Evolutionary conservation across 371 early-diverging fungal genomes (phyloP).

Genomic region (Nematocida displodere): DNA sequence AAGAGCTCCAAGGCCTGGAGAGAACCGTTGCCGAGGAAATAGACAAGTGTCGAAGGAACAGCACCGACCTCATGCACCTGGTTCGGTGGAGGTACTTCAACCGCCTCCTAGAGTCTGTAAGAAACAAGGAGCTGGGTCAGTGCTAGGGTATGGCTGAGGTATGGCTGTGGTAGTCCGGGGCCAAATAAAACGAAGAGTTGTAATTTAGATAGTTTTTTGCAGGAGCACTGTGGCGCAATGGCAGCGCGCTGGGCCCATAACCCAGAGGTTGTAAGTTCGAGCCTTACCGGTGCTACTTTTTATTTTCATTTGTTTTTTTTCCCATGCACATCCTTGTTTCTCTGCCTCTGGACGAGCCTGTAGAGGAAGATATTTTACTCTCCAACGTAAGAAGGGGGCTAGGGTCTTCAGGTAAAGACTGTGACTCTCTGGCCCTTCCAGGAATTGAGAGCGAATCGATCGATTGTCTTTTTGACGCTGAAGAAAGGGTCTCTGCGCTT

Average conservation of each 20-base stretch:
- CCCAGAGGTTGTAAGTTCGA: slow-evolving; percentile 58
- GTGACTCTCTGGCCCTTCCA: slow-evolving; percentile 14
- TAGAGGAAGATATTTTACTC: slow-evolving; percentile 14
- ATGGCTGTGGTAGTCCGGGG: not conserved
- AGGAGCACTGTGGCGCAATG: slow-evolving; percentile 55
- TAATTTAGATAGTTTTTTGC: not conserved
- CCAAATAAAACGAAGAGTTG: not conserved
- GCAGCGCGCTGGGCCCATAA: slow-evolving; percentile 58
- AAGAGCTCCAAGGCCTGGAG: not conserved
- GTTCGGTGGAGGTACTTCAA: slow-evolving; percentile 41
- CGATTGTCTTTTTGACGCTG: slow-evolving; percentile 41
- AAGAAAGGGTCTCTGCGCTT: slow-evolving; percentile 14
- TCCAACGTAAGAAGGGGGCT: slow-evolving; percentile 32
- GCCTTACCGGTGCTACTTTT: slow-evolving; percentile 55
- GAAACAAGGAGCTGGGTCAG: not conserved
- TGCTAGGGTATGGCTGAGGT: not conserved
- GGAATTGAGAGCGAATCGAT: slow-evolving; percentile 44
- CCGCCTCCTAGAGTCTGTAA: not conserved
- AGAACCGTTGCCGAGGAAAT: slow-evolving; percentile 9
- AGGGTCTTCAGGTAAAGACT: slow-evolving; percentile 38
- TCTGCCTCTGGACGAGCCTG: slow-evolving; percentile 36
- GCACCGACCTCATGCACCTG: not conserved
- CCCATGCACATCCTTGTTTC: slow-evolving; percentile 54
- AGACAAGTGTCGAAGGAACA: not conserved
- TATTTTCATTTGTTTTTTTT: slow-evolving; percentile 27